Conservation (phyloP, 805 yeast genomes). For the Kodamaea jinghongensis region DNA sequence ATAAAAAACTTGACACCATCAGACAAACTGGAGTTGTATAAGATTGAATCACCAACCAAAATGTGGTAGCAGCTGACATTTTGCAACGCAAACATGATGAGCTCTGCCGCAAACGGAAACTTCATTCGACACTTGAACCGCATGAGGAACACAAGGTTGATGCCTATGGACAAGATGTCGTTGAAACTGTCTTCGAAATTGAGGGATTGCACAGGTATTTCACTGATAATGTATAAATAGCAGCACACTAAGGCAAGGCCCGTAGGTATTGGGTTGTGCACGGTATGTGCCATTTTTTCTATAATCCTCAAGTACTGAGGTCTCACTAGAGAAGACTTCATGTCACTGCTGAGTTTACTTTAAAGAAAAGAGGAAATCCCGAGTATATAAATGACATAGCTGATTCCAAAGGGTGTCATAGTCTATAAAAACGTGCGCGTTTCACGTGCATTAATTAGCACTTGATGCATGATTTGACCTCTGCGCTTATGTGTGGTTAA, state of each 20-base stretch:
- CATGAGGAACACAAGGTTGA: constrained; percentile 28
- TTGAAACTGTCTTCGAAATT: constrained; percentile 10
- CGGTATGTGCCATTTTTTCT: not conserved
- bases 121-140: constrained; percentile 20
- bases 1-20: constrained; percentile 14
- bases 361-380: no score
- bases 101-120: constrained; percentile 18
- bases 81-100: constrained; percentile 19
- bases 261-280: constrained; percentile 3
- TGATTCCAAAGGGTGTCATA: no score
- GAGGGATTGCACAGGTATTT: constrained; percentile 6
- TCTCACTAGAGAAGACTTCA: no score
- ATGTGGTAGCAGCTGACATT: constrained; percentile 16
- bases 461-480: no score
- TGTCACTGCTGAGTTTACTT: no score
- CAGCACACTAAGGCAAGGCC: constrained; percentile 1
- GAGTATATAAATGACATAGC: no score
- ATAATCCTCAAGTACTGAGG: not conserved
- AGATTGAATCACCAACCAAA: constrained; percentile 10
- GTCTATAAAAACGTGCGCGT: no score
- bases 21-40: constrained; percentile 11
- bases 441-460: no score
- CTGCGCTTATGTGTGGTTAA: no score
- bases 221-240: constrained; percentile 3
- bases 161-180: constrained; percentile 24